phyloP scores from a whole-genome alignment of 2,329 filamentous ascomycete genomes.

The Xylariaceae sp. region DNA sequence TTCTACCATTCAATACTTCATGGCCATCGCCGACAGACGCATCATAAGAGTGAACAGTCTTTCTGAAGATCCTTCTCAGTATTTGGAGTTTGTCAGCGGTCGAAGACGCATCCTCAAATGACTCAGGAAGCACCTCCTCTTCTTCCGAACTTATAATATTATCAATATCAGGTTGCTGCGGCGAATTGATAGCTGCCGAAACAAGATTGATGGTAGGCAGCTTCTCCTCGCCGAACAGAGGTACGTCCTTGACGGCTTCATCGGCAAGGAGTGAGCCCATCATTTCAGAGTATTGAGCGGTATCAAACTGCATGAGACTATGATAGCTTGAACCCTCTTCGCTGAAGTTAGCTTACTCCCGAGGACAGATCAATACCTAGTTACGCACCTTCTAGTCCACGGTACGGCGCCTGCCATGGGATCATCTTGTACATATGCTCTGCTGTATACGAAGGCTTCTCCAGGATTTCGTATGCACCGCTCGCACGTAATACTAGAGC shows the following conservation, averaged over 20 bases:
- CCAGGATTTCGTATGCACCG: conserved; percentile 59
- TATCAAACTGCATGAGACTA: conserved; percentile 57
- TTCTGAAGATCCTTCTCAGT: conserved; percentile 39
- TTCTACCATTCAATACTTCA: conserved; percentile 15
- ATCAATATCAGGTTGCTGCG: conserved; percentile 18
- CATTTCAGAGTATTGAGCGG: conserved; percentile 49
- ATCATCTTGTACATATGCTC: conserved; percentile 59
- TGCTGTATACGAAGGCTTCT: conserved; percentile 57
- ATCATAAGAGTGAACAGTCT: conserved; percentile 17
- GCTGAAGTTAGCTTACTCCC: conserved; percentile 24
- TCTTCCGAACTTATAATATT: conserved; percentile 38
- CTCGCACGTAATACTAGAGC: conserved; percentile 59
- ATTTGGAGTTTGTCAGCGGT: conserved; percentile 49
- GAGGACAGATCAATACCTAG: neutral
- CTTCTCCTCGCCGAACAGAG: conserved; percentile 56
- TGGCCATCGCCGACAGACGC: conserved; percentile 16
- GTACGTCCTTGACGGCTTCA: conserved; percentile 50
- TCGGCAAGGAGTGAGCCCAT: conserved; percentile 55
- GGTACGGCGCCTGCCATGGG: conserved; percentile 59
- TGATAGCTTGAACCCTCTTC: conserved; percentile 52
- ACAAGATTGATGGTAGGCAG: too few species aligned
- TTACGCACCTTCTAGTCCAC: conserved; percentile 51
- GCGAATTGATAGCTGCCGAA: too few species aligned
- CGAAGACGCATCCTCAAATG: conserved; percentile 41
- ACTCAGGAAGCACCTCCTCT: conserved; percentile 37